Base-by-base conservation (phyloP, 164 flowering plant species). In the Stephania japonica region DNA sequence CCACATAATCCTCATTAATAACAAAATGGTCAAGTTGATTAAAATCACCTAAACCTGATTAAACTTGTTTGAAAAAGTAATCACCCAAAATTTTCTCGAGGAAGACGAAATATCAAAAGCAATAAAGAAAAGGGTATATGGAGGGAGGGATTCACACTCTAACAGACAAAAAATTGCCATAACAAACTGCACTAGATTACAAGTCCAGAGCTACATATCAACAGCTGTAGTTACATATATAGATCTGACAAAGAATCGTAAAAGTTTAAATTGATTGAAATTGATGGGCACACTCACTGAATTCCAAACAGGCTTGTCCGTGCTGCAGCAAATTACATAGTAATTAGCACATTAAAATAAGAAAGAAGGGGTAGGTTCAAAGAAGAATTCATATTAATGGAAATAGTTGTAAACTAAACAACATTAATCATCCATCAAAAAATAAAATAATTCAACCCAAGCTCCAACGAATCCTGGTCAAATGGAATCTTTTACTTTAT, bases 271-370 rank as follows among this genome's bases (percentile, higher is more conserved):
- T n/a, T n/a, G 7, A 49, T 64, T 1, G 65, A 18, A 44, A 27
- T 23, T 23, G 13, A n/a, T 42, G 59, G 25, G 26, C 43, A 11
- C 41, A 83, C 97, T 94, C 82, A 94, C 98, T 68, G 97, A 88
- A 47, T 92, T 94, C 98, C 98, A 94, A 26, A 79, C 79, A 0
- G 98, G 97, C 74, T 84, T 84, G 72, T 87, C 85, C 0, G 97
- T 91, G 32, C 98, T 94, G 96, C 83, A 86, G 41, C 42, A 76
- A 61, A 75, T 66, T 43, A 16, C 24, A 65, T 65, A 65, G 68
- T 47, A 47, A 47, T 12, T 16, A 47, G 13, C 53, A 47, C 53
- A 47, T 47, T 13, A 47, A 47, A 47, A 47, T 9, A 8, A 47
- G 16, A 9, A 47, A 47, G 53, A 47, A 47, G 16, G 53, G 16